Base-by-base conservation (phyloP, 2,329 filamentous ascomycete species). In the Endocalyx cinctus region DNA sequence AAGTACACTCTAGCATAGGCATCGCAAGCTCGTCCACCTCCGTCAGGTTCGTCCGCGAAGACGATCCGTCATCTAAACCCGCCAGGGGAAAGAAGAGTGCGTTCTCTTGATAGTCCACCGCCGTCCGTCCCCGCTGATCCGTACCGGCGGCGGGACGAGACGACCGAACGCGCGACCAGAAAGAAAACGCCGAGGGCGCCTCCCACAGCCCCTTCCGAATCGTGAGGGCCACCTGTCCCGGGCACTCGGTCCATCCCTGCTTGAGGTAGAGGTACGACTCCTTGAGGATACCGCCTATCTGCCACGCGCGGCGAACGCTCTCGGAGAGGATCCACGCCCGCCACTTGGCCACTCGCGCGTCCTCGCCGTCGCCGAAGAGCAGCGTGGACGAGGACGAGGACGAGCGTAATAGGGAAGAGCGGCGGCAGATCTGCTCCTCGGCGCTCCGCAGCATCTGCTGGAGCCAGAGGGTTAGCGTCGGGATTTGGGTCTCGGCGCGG, bases 401-500 rank as follows among this genome's bases (percentile, higher is more conserved):
- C 34, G 3, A 38, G 28, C 5, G 34, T 35, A 25, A 31, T 27
- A 6, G 27, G 34, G 2, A 48, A 41, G 31, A 45, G n/a, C n/a
- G n/a, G n/a, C n/a, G n/a, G n/a, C n/a, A n/a, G n/a, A n/a, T n/a
- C n/a, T n/a, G n/a, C n/a, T 33, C 23, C 26, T 40, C 34, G 3
- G 37, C 43, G 25, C 34, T 37, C 17, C 47, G 35, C 25, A 50
- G 41, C 33, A 54, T 41, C 34, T 51, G 37, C 14, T 31, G 35
- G 5, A 39, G 45, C 51, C 51, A 54, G 3, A 35, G 31, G 27
- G 31, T 33, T n/a, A 61, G 35, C 11, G 57, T 46, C 8, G 54
- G 43, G 20, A 59, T 48, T 13, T 55, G 40, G 10, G 33, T 43
- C 38, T 61, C 57, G 10, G 48, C 59, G 28, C 52, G 48, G 3